These are phyloP conservation scores for Hemileccinum impolitum DNA, from an alignment of 768 basidiomycete genomes.

Conservation along the genomic window DNA sequence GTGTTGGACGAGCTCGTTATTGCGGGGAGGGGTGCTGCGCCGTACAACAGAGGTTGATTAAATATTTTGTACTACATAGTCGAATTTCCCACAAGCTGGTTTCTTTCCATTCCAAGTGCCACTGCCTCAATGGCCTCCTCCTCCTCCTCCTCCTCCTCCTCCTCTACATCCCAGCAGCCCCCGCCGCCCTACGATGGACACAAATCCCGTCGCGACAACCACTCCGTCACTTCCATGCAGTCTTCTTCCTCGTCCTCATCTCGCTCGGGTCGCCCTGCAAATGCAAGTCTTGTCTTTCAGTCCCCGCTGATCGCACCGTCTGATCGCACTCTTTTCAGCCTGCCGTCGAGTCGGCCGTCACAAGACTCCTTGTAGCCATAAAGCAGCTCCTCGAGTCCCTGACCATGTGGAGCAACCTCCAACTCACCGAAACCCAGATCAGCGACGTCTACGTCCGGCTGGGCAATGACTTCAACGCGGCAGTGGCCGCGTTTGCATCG, in stretches of 20 bases:
- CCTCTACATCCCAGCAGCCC: conserved; percentile 11
- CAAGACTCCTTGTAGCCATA: conserved; percentile 88
- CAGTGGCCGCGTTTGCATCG: conserved; percentile 81
- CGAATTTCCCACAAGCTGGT: conserved; percentile 16
- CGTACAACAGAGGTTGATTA: conserved; percentile 16
- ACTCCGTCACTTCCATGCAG: conserved; percentile 48
- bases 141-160: not conserved
- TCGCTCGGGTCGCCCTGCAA: conserved; percentile 17
- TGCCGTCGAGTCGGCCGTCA: conserved; percentile 87
- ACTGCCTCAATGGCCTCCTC: conserved; percentile 20
- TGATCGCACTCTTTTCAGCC: conserved; percentile 40
- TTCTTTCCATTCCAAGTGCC: not conserved
- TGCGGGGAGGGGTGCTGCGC: conserved; percentile 46
- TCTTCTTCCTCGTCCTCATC: conserved; percentile 34
- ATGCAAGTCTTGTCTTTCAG: conserved; percentile 22
- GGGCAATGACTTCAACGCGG: conserved; percentile 96
- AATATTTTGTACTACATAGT: too few relatives aligned
- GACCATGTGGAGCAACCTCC: conserved; percentile 75
- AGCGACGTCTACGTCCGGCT: conserved; percentile 96
- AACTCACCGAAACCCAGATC: conserved; percentile 74
- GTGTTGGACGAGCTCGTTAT: conserved; percentile 64
- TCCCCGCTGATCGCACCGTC: conserved; percentile 2
- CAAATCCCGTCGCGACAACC: conserved; percentile 50
- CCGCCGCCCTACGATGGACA: conserved; percentile 31
- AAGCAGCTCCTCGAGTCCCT: conserved; percentile 91